phyloP scores from a whole-genome alignment of 2,329 filamentous ascomycete genomes.

The Macrophomina phaseolina region DNA sequence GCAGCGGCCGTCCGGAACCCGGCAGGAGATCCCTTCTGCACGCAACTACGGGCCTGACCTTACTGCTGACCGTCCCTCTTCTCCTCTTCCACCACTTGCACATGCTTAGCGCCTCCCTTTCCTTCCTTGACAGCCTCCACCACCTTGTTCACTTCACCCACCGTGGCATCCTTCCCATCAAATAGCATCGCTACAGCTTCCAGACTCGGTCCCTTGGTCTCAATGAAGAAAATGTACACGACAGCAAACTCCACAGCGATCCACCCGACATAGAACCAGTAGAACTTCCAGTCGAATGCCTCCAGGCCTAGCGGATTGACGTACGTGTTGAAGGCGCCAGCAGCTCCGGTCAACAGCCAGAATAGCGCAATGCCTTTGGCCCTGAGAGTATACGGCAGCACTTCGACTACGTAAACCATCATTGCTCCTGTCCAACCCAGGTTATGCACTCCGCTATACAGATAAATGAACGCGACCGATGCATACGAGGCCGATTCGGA shows the following conservation, averaged over 20 bases:
- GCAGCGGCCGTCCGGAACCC: not conserved
- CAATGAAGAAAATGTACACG: slow-evolving; percentile 36
- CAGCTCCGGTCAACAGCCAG: slow-evolving; percentile 53
- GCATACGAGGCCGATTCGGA: slow-evolving; percentile 31
- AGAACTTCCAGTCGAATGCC: slow-evolving; percentile 50
- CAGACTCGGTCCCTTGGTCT: slow-evolving; percentile 36
- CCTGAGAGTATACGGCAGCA: slow-evolving; percentile 54
- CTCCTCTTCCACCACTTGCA: not conserved
- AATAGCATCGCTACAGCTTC: slow-evolving; percentile 37
- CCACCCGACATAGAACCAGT: slow-evolving; percentile 41
- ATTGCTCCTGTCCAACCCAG: slow-evolving; percentile 43
- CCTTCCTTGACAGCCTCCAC: not conserved
- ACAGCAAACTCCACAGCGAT: slow-evolving; percentile 21
- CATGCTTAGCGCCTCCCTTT: not conserved
- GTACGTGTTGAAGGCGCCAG: slow-evolving; percentile 52
- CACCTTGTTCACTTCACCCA: slow-evolving; percentile 21
- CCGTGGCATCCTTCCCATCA: slow-evolving; percentile 32
- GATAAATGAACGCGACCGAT: slow-evolving; percentile 36
- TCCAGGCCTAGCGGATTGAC: slow-evolving; percentile 52
- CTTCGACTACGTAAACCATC: slow-evolving; percentile 53
- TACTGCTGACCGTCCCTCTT: too few species aligned
- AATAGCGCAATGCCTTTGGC: slow-evolving; percentile 53
- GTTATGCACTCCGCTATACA: slow-evolving; percentile 34
- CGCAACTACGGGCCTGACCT: not conserved
- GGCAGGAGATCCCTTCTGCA: slow-evolving; percentile 5